Evolutionary conservation across 352 stramenopile species (phyloP), one percentile per base, ranked within the genome.

Genomic region (Pythium dissimile): DNA sequence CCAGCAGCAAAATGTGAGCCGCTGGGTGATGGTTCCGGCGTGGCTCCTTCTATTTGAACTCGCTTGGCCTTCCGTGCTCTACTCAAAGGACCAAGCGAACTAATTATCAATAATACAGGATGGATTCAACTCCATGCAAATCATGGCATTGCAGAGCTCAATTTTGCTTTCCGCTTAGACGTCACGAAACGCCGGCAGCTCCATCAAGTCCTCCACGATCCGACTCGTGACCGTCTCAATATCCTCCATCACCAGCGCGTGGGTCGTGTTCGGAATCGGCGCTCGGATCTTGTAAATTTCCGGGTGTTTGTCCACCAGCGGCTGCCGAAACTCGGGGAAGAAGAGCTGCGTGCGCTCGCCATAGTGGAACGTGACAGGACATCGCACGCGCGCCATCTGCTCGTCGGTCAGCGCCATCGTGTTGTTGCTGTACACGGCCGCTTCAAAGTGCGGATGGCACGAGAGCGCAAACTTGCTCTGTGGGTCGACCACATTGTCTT

Each of bases 181-280:
- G 8, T 13, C 31, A 13, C 31, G 41, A 31, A 42, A 55, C 8
- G 30, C 18, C 28, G 51, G 51, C 15, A 50, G 52, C 31, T 60
- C 30, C 15, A 9, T 24, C 12, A 60, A 41, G 20, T 21, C 23
- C 5, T 41, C 43, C 2, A 54, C n/a, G 32, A 88, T 88, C 21
- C 75, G 72, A n/a, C 69, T 39, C 5, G 73, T 26, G 3, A 51
- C 34, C 10, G 62, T 62, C 15, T 64, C 66, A 0, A 67, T 59
- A 37, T 81, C 69, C 54, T 86, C 73, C 50, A 84, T 67, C 1
- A 84, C 46, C 62, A 86, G 69, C 24, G 71, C 23, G 45, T 84
- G 76, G 15, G 62, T 73, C 31, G 64, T 65, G 23, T 69, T 61
- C 2, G 55, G 38, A 10, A 84, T 50, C 2, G 73, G 64, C 2